Conservation (phyloP, 106 monocot genomes). For the Cymbidium sinense region DNA sequence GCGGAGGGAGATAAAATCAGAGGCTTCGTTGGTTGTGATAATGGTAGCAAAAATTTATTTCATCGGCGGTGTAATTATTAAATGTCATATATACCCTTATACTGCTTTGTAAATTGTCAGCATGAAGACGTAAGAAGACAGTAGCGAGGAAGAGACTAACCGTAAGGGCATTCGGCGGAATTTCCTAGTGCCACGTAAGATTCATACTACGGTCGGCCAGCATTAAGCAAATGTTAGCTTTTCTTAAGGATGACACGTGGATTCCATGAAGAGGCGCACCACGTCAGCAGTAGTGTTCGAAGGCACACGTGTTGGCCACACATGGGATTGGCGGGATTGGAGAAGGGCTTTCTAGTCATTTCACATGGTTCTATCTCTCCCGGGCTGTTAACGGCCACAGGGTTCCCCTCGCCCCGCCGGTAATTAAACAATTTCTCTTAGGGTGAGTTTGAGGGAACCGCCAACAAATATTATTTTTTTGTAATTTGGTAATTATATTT, state of each 20-base stretch:
- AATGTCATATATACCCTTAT: background rate
- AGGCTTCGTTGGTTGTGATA: background rate
- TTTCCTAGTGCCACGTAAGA: background rate
- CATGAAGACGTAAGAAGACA: background rate
- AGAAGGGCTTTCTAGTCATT: background rate
- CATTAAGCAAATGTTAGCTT: background rate
- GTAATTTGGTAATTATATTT: no score
- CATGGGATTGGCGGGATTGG: background rate
- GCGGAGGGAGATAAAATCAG: background rate
- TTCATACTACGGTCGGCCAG: background rate
- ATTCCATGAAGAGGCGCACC: background rate
- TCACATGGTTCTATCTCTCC: no score
- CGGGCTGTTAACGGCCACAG: no score
- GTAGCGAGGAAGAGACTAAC: no score
- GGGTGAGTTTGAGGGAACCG: no score
- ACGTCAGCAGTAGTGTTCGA: background rate
- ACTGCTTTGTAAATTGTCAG: background rate
- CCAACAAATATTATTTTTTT: no score
- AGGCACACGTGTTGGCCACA: background rate
- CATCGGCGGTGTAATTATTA: background rate
- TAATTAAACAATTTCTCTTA: no score
- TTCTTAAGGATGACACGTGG: slow-evolving; percentile 3
- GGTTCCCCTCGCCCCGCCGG: no score
- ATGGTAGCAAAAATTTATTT: background rate
- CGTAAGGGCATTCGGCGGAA: background rate